Base-by-base conservation (phyloP, 805 yeast genomes). In the Candida caryicola region DNA sequence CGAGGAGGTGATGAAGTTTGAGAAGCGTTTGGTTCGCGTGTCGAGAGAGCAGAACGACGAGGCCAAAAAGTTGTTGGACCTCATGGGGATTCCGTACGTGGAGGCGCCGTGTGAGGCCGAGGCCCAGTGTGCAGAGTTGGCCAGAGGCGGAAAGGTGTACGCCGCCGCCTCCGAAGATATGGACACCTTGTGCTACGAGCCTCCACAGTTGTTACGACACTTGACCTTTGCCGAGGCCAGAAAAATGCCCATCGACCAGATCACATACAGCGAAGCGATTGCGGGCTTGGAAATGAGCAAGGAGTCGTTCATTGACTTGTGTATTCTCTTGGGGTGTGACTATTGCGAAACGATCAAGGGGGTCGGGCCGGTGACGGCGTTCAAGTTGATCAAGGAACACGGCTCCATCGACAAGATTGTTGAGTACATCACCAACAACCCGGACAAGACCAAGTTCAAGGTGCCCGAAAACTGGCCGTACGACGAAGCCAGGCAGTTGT, bases 121-220 rank as follows among this genome's bases (percentile, higher is more conserved):
- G 60, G 96, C 99, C 0, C 98, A 93, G 54, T 93, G 99, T 69
- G 98, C 99, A 0, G 93, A 81, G 46, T 65, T 93, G 33, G 97
- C 97, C 3, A 77, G 80, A 41, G 77, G 79, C 9, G 97, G 96
- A 2, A 89, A 88, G 55, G 98, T 91, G 0, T 93, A 82, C 57
- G 99, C 95, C 6, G 96, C 98, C 2, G 99, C 97, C 1, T 85
- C 95, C 4, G 99, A 93, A 60, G 99, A 93, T 77, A 93, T 93
- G 99, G 99, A 93, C 64, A 93, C 99, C 1, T 61, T 93, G 39
- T 93, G 98, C 55, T 93, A 91, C 57, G 82, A 79, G 40, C 86
- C 98, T 2, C 93, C 95, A 4, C 79, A 66, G 43, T 65, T 93
- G 37, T 70, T 93, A 44, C 76, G 99, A 48, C 95, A 93, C 59